Base-by-base conservation (phyloP, 306 rosid genomes). In the Rosa rugosa region DNA sequence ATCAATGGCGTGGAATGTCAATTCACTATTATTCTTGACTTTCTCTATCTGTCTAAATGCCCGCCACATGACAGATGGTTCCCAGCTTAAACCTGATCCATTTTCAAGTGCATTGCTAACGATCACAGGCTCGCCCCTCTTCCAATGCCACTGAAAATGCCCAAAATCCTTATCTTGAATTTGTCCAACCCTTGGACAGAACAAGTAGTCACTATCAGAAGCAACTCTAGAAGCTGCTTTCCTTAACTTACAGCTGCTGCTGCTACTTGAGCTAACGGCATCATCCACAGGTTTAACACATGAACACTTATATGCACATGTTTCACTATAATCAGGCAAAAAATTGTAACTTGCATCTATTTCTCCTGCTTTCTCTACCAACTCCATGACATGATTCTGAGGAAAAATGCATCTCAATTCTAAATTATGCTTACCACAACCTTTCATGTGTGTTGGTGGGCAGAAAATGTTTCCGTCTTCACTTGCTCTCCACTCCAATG, bases 1-100 rank as follows among this genome's bases (percentile, higher is more conserved):
- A 80, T 94, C 96, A 80, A 92, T 76, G 70, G 91, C 90, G 82
- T 80, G 84, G 70, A 90, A 94, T 20, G 78, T 89, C 89, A 90
- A 77, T 59, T 84, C 87, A 49, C 27, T 50, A 25, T 14, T 63
- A 75, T 83, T 83, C 71, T 81, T 88, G 16, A 50, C n/a, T 7
- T 84, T 82, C 12, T 76, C 53, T 65, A 85, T 76, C 56, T 89
- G 87, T 59, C 98, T 96, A 77, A 54, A 89, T 46, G 94, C 98
- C 70, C 98, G 98, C 97, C 97, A 92, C 98, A 94, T 90, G 83
- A 90, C 96, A 20, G 89, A 82, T 5, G 98, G 97, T 75, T 94
- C 98, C 97, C 97, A 94, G 85, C 97, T 92, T 83, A 92, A 86
- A 40, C 97, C 97, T 16, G 91, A 80, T n/a, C 91, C 69, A 56